Base-by-base conservation (phyloP, 176 grass and related monocot species). In the Oryza punctata region DNA sequence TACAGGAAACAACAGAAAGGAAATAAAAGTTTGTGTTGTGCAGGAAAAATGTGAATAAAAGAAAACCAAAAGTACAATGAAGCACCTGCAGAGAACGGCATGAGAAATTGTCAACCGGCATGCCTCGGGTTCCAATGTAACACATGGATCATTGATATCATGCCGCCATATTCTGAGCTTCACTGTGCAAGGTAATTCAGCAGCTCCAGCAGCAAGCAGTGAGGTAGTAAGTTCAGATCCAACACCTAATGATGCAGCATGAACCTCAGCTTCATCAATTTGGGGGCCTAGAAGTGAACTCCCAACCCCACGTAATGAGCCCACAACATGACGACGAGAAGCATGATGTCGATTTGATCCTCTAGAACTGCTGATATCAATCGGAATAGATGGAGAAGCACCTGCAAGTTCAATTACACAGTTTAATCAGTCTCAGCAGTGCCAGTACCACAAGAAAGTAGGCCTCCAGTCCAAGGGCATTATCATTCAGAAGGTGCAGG, bases 51-150 rank as follows among this genome's bases (percentile, higher is more conserved):
- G 6, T 63, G 45, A 89, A 21, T 5, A 57, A 30, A 82, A 72
- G 59, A 38, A 85, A 78, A 83, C 21, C 32, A 82, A 64, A 64
- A 80, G 63, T 10, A 76, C 41, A 71, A 5, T 41, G 69, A 30
- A 78, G 46, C 75, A 99, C 97, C 97, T 99, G 97, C 97, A 94
- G 88, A 99, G 97, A 76, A 99, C 97, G n/a, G 93, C 97, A 84
- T 99, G 91, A 73, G 97, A 95, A 85, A 99, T 94, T 30, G 86
- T 89, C 88, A 99, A 83, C 37, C 91, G 73, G 73, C 85, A 94
- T 28, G 76, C 87, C 32, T 87, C 85, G 24, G 73, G 46, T 73
- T 89, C 81, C 40, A 99, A 83, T 15, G 32, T 13, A 59, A 63
- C 77, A 82, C 78, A 89, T 78, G 97, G 86, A 33, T 92, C 49